Percentiles rank a stretch among this genome's conserved stretches.
Evolutionary conservation across 192 early-diverging fungal species (phyloP).

Genomic region (Entomortierella parvispora): DNA sequence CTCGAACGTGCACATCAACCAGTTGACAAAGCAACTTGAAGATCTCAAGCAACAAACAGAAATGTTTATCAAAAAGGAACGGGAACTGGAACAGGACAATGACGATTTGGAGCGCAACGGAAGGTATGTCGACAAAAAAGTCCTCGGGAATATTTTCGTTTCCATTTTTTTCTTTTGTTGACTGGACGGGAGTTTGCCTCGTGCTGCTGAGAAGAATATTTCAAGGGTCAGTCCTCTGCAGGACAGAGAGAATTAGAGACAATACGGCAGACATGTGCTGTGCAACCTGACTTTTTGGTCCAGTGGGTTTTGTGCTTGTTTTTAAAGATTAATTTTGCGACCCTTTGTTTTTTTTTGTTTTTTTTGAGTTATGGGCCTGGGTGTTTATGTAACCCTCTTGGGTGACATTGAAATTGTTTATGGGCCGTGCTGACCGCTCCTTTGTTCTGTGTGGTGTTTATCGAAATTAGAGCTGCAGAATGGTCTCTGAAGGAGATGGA

Average conservation of each 20-base stretch:
- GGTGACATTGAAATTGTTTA: background rate
- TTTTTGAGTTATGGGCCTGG: conserved; percentile 26
- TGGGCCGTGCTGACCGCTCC: background rate
- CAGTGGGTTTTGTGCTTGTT: background rate
- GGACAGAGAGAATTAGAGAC: background rate
- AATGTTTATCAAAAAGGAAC: conserved; percentile 76
- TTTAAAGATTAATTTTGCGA: background rate
- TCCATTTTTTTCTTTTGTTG: too few species aligned
- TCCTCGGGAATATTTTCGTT: background rate
- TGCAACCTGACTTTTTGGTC: conserved; percentile 23
- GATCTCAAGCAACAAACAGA: conserved; percentile 75
- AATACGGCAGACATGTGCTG: conserved; percentile 12
- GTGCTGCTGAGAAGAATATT: background rate
- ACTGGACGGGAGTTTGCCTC: too few species aligned
- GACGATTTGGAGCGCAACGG: conserved; percentile 82
- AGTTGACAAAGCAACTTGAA: conserved; percentile 82
- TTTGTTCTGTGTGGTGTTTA: background rate
- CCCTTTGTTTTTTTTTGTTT: too few species aligned
- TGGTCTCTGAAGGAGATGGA: conserved; percentile 78
- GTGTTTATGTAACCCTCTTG: conserved; percentile 1
- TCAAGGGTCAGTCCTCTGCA: conserved; percentile 11
- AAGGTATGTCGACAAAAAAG: conserved; percentile 45
- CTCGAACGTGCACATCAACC: conserved; percentile 69
- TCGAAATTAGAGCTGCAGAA: conserved; percentile 64
- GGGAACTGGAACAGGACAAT: conserved; percentile 82